phyloP scores from a whole-genome alignment of 768 basidiomycete genomes.

The Sutorius australiensis region DNA sequence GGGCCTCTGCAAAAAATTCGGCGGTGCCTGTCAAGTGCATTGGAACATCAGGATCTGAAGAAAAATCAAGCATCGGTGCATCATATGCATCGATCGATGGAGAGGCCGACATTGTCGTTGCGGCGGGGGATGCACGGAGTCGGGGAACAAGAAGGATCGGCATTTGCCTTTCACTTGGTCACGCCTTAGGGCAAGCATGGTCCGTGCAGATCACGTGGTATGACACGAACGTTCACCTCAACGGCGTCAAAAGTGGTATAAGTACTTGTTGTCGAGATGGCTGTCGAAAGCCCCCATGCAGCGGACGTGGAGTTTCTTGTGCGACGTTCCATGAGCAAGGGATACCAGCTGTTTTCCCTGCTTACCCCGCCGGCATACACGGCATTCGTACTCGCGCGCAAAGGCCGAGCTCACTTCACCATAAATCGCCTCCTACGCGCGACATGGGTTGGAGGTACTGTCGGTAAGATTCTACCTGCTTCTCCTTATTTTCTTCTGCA shows the following conservation, averaged over 20 bases:
- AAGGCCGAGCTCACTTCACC: slow-evolving; percentile 51
- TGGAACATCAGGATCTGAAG: slow-evolving; percentile 52
- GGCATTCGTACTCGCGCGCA: slow-evolving; percentile 49
- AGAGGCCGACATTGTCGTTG: slow-evolving; percentile 25
- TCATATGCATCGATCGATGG: slow-evolving; percentile 50
- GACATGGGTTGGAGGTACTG: slow-evolving; percentile 66
- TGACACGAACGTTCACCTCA: neutral
- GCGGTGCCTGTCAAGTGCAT: slow-evolving; percentile 47
- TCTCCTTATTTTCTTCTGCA: neutral
- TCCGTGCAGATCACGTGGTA: slow-evolving; percentile 31
- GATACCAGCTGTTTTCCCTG: slow-evolving; percentile 65
- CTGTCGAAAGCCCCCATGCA: slow-evolving; percentile 28
- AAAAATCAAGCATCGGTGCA: slow-evolving; percentile 62
- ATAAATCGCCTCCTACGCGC: slow-evolving; percentile 64
- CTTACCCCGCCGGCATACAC: slow-evolving; percentile 60
- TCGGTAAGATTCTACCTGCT: slow-evolving; percentile 33
- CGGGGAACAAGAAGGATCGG: slow-evolving; percentile 13
- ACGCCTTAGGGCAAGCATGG: slow-evolving; percentile 29
- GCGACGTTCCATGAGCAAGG: slow-evolving; percentile 59
- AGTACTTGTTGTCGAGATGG: slow-evolving; percentile 15
- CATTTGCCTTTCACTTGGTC: slow-evolving; percentile 8
- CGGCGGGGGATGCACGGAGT: slow-evolving; percentile 15
- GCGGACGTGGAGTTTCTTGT: slow-evolving; percentile 66
- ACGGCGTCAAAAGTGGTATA: neutral
- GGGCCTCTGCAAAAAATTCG: slow-evolving; percentile 49